phyloP scores from a whole-genome alignment of 2,329 filamentous ascomycete species.

The Acarospora socialis region DNA sequence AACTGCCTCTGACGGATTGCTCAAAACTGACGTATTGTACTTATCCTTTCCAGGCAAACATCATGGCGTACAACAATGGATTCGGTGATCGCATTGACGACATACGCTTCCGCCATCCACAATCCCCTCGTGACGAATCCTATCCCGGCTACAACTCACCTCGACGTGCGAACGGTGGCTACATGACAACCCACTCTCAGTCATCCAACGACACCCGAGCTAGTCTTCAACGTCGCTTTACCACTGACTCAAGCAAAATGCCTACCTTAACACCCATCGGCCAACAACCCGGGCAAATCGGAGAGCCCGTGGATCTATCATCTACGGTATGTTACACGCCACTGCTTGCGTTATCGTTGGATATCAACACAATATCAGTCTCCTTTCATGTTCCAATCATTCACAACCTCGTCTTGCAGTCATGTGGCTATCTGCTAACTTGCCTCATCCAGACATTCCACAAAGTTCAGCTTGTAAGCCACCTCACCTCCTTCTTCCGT shows the following conservation, averaged over 20 bases:
- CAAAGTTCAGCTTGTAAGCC: slow-evolving; percentile 62
- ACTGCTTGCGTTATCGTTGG: no score
- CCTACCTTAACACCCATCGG: slow-evolving; percentile 57
- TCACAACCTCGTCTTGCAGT: slow-evolving; percentile 3
- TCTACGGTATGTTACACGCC: slow-evolving; percentile 33
- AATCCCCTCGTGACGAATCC: slow-evolving; percentile 63
- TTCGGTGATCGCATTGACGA: slow-evolving; percentile 60
- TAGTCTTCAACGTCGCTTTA: slow-evolving; percentile 80
- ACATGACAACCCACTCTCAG: slow-evolving; percentile 42
- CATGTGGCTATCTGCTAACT: slow-evolving; percentile 12
- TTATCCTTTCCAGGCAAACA: slow-evolving; percentile 19
- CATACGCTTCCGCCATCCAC: slow-evolving; percentile 61
- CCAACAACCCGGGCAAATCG: slow-evolving; percentile 38
- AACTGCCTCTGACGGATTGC: slow-evolving; percentile 3
- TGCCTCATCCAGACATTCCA: slow-evolving; percentile 43
- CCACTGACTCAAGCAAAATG: slow-evolving; percentile 74
- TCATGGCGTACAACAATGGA: slow-evolving; percentile 51
- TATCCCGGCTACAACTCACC: slow-evolving; percentile 64
- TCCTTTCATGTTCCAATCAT: not conserved
- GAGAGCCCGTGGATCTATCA: slow-evolving; percentile 39
- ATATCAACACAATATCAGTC: not conserved
- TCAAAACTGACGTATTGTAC: no score
- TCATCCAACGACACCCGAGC: slow-evolving; percentile 55
- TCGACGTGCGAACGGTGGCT: slow-evolving; percentile 50
- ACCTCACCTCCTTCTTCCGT: slow-evolving; percentile 2